phyloP scores from a whole-genome alignment of 2,329 filamentous ascomycete species.

The Cladophialophora chaetospira region DNA sequence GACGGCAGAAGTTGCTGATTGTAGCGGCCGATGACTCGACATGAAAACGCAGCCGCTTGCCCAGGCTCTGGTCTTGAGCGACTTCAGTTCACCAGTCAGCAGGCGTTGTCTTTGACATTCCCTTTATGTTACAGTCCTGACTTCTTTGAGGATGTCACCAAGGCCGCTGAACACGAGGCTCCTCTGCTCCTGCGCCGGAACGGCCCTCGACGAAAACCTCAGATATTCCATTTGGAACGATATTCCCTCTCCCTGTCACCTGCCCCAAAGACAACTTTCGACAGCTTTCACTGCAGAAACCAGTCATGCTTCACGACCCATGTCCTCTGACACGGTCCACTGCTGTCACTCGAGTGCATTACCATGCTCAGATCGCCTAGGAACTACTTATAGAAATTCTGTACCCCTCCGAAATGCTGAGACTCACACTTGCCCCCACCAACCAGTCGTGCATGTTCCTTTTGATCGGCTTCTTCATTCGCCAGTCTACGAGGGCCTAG shows the following conservation, averaged over 20 bases:
- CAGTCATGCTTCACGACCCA: constrained; percentile 12
- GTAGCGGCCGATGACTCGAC: constrained; percentile 20
- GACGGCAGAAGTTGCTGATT: constrained; percentile 15
- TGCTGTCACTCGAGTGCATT: constrained; percentile 17
- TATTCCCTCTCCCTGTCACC: constrained; percentile 20
- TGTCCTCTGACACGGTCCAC: constrained; percentile 21
- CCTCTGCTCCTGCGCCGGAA: constrained; percentile 4
- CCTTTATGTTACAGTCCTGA: constrained; percentile 10
- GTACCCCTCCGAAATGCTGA: constrained; percentile 3
- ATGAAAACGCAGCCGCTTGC: constrained; percentile 25
- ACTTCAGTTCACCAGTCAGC: constrained; percentile 7
- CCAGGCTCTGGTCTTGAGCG: constrained; percentile 11
- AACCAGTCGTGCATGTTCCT: neutral
- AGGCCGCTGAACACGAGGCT: constrained; percentile 4
- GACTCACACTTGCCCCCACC: neutral
- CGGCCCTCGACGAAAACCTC: neutral
- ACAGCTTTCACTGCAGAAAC: constrained; percentile 17
- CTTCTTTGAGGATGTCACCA: constrained; percentile 9
- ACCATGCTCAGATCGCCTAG: neutral
- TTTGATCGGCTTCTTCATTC: neutral
- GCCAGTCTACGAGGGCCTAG: neutral
- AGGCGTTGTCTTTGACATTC: constrained; percentile 4
- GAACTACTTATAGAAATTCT: neutral
- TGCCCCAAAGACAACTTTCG: neutral
- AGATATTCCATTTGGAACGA: neutral